These are phyloP conservation scores for Jamesozyma lodderae DNA, from an alignment of 805 yeast species.

Conservation along the genomic window DNA sequence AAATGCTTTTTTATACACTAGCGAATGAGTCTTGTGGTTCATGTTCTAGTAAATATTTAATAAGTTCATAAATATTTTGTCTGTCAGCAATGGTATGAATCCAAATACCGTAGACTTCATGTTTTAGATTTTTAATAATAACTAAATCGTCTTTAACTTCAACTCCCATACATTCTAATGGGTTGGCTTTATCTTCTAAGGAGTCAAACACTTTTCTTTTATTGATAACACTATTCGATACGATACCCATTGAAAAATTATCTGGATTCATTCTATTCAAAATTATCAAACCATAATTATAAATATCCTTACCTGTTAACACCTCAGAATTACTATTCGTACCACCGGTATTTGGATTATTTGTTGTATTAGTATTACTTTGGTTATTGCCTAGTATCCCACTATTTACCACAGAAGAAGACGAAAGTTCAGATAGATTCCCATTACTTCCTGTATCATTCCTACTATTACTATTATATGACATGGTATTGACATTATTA, in stretches of 20 bases:
- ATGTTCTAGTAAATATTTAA: conserved; percentile 28
- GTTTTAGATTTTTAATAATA: conserved; percentile 56
- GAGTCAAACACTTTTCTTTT: conserved; percentile 33
- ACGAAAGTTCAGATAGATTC: conserved; percentile 3
- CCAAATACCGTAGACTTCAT: conserved; percentile 74
- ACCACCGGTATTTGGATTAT: conserved; percentile 7
- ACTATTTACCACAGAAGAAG: conserved; percentile 1
- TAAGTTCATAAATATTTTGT: conserved; percentile 43
- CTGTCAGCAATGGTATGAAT: conserved; percentile 62
- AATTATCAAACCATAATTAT: conserved; percentile 61
- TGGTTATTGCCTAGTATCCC: neutral
- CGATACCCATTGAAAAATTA: conserved; percentile 61
- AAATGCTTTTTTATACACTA: too few species aligned
- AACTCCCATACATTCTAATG: conserved; percentile 45
- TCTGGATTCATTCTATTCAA: conserved; percentile 59
- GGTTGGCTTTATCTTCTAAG: conserved; percentile 20
- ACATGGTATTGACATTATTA: conserved; percentile 13
- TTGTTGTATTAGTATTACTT: neutral
- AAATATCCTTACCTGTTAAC: conserved; percentile 32
- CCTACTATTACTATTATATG: neutral
- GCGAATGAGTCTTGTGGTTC: conserved; percentile 29
- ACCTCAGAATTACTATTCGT: too few species aligned
- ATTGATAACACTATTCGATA: conserved; percentile 44
- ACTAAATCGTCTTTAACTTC: conserved; percentile 63
- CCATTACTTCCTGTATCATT: neutral